Evolutionary conservation across 2,329 filamentous ascomycete genomes (phyloP).

Genomic region (Zasmidium angulare): DNA sequence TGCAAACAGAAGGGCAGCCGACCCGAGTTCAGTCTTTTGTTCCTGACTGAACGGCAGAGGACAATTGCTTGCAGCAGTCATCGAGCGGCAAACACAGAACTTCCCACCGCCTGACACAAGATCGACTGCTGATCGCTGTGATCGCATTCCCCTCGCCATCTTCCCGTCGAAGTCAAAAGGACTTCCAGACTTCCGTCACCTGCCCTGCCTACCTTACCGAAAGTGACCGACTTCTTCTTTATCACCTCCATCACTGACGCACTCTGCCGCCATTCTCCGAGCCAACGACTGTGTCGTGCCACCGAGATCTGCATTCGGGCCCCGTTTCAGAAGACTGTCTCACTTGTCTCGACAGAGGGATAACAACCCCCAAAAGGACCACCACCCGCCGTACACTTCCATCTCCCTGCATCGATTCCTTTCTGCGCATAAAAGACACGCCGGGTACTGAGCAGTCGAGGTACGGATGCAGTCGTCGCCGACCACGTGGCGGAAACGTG

Average conservation of each 20-base stretch:
- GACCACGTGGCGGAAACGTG: neutral
- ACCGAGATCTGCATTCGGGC: conserved; percentile 6
- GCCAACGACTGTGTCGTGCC: conserved; percentile 2
- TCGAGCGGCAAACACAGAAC: neutral
- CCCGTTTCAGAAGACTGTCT: conserved; percentile 12
- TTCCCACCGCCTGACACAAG: neutral
- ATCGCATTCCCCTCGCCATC: neutral
- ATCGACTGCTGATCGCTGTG: neutral
- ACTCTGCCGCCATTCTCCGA: neutral
- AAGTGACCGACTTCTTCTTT: neutral
- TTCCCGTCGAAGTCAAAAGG: neutral
- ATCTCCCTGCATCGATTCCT: neutral
- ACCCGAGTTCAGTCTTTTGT: neutral
- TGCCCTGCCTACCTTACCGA: neutral
- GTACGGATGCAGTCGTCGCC: neutral
- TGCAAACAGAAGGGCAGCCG: neutral
- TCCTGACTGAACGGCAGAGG: neutral
- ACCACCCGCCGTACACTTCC: neutral
- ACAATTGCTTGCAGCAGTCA: neutral
- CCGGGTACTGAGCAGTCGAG: neutral
- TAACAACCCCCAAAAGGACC: neutral
- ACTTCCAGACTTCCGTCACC: neutral
- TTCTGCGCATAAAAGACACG: neutral
- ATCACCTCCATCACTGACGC: neutral
- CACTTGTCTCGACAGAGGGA: conserved; percentile 7